Conservation (phyloP, 495 filamentous ascomycete species). For the Penicillium daleae region DNA sequence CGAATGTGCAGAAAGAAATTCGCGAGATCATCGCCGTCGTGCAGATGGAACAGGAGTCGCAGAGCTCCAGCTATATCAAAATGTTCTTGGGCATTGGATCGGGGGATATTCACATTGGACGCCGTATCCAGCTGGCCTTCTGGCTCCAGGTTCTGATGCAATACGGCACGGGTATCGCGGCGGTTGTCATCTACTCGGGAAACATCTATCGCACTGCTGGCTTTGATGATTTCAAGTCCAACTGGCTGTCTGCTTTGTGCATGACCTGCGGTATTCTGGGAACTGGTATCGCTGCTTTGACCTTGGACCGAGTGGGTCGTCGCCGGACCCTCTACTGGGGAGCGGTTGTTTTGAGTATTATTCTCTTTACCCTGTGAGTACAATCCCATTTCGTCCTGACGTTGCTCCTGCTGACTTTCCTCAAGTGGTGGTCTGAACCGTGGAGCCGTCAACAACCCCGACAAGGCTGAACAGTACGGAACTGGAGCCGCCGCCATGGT, state of each 20-base stretch:
- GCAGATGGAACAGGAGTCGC: slow-evolving; percentile 21
- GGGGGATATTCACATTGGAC: slow-evolving; percentile 33
- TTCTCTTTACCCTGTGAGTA: slow-evolving; percentile 24
- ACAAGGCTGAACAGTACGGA: slow-evolving; percentile 42
- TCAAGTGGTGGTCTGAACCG: slow-evolving; percentile 41
- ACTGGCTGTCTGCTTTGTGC: slow-evolving; percentile 57
- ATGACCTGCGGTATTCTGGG: slow-evolving; percentile 56
- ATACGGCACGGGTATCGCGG: slow-evolving; percentile 35
- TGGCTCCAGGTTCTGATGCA: slow-evolving; percentile 40
- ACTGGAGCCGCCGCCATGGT: slow-evolving; percentile 55
- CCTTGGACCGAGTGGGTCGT: slow-evolving; percentile 60
- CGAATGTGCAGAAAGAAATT: slow-evolving; percentile 36
- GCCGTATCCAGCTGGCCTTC: slow-evolving; percentile 37
- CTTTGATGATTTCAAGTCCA: slow-evolving; percentile 20
- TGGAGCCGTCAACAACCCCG: slow-evolving; percentile 35
- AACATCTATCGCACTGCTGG: slow-evolving; percentile 23
- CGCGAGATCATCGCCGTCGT: slow-evolving; percentile 24
- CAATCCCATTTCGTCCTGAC: background rate
- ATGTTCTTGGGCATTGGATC: slow-evolving; percentile 35
- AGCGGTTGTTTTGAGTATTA: slow-evolving; percentile 32
- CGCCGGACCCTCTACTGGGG: slow-evolving; percentile 65
- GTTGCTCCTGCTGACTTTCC: slow-evolving; percentile 20
- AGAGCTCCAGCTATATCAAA: slow-evolving; percentile 27
- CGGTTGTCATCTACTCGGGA: slow-evolving; percentile 28
- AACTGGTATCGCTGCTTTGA: slow-evolving; percentile 58